Evolutionary conservation across 106 monocot species (phyloP), one percentile per base, ranked within the genome.

Genomic region (Iris macrosiphon): DNA sequence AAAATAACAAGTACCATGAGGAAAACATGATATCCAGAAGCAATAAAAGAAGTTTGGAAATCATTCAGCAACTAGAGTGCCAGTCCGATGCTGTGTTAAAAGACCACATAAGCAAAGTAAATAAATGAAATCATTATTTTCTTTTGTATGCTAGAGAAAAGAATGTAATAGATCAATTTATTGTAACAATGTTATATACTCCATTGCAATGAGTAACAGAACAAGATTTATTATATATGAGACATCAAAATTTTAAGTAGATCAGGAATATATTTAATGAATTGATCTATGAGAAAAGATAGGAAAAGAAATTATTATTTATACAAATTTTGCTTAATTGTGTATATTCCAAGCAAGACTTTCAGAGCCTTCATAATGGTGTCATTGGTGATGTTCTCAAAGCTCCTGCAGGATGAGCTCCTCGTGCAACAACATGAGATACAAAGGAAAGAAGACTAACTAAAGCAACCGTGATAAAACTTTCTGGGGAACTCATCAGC

Each of bases 201-300:
- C 84, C 63, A 46, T 81, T 80, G 75, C 93, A 93, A 45, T 93
- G 55, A 93, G 78, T 22, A 93, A 43, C 48, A 93, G 60, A 16
- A 83, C 83, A 59, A 80, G 84, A 24, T 93, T 93, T 56, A 77
- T 83, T 49, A 76, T 58, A 73, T 93, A 87, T 93, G 77, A 56
- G 18, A 28, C 7, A 50, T 13, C 28, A 15, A 76, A n/a, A n/a
- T n/a, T n/a, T n/a, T n/a, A n/a, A n/a, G n/a, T n/a, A n/a, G n/a
- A n/a, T n/a, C n/a, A n/a, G n/a, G n/a, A n/a, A n/a, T n/a, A n/a
- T n/a, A n/a, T n/a, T n/a, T n/a, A n/a, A n/a, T n/a, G n/a, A n/a
- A n/a, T n/a, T n/a, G n/a, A n/a, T n/a, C n/a, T n/a, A n/a, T n/a
- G n/a, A n/a, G n/a, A n/a, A n/a, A n/a, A 30, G 9, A 35, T 16